Base-by-base conservation (phyloP, 495 filamentous ascomycete species). In the Aspergillus homomorphus region DNA sequence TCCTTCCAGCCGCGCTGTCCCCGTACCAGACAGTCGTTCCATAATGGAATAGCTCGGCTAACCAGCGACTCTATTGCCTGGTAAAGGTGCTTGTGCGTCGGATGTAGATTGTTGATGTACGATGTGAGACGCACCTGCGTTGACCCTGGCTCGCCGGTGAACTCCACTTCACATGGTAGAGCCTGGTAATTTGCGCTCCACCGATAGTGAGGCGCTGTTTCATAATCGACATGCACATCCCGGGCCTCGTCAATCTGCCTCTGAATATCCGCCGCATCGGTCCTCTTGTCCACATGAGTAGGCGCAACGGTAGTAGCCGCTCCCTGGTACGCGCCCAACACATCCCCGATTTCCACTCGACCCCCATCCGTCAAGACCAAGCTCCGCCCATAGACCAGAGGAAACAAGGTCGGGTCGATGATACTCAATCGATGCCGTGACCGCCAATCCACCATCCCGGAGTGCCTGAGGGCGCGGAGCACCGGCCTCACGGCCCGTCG, bases 91-190 rank as follows among this genome's bases (percentile, higher is more conserved):
- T 18, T 18, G 48, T 72, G 50, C 0, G 14, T 45, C 0, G 84
- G 83, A 62, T 86, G 80, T 0, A 87, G 62, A 59, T 86, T 87
- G 61, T 87, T 87, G 68, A 87, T 79, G 60, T 87, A 83, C 23
- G 68, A 73, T 57, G 53, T 60, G 61, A 59, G 41, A 53, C 30
- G 42, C 44, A 55, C 46, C 20, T 52, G 55, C 53, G 21, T 71
- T 14, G 42, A 6, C 30, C 48, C 55, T 14, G 42, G 3, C 30
- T 49, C 55, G 21, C 66, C 68, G 0, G 57, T 54, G 50, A 84
- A 73, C 20, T 69, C 52, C 19, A 87, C 76, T 18, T 86, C 75
- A 45, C 75, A 77, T 0, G 85, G 84, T 20, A 87, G 69, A 82
- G 80, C 86, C 59, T 88, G 84, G 46, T 79, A 86, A 3, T 68